phyloP scores from a whole-genome alignment of 192 early-diverging fungal genomes.

The Mortierella alpina region DNA sequence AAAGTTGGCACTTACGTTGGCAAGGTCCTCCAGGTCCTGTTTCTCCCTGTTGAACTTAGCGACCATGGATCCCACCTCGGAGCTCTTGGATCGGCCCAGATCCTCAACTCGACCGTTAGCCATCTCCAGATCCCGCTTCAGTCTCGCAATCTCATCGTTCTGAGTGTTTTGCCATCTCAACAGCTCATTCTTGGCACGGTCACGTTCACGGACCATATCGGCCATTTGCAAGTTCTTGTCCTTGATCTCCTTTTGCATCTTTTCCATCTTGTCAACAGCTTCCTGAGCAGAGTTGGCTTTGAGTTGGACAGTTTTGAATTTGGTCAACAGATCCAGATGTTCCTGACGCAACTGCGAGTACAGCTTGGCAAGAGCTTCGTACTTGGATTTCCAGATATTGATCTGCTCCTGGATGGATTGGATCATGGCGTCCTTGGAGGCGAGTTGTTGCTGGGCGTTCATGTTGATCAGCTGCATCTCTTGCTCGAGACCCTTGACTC shows the following conservation, averaged over 20 bases:
- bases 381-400: conserved; percentile 97
- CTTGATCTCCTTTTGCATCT: conserved; percentile 77
- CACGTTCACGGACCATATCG: conserved; percentile 93
- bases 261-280: conserved; percentile 83
- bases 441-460: conserved; percentile 77
- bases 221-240: conserved; percentile 74
- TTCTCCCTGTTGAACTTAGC: conserved; percentile 87
- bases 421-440: conserved; percentile 88
- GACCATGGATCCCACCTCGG: conserved; percentile 85
- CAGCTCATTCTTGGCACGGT: conserved; percentile 84
- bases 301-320: conserved; percentile 87
- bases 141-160: conserved; percentile 83
- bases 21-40: conserved; percentile 77
- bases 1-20: conserved; percentile 49
- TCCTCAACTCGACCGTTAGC: conserved; percentile 82
- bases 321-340: conserved; percentile 91
- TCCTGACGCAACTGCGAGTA: conserved; percentile 97
- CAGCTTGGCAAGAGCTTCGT: conserved; percentile 97
- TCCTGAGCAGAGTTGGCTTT: conserved; percentile 89
- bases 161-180: conserved; percentile 83
- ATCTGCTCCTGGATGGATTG: conserved; percentile 91
- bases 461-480: conserved; percentile 81
- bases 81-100: conserved; percentile 80
- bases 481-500: conserved; percentile 86
- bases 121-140: conserved; percentile 83